Evolutionary conservation across 495 filamentous ascomycete species (phyloP).

Genomic region (Hypoxylon rickii): DNA sequence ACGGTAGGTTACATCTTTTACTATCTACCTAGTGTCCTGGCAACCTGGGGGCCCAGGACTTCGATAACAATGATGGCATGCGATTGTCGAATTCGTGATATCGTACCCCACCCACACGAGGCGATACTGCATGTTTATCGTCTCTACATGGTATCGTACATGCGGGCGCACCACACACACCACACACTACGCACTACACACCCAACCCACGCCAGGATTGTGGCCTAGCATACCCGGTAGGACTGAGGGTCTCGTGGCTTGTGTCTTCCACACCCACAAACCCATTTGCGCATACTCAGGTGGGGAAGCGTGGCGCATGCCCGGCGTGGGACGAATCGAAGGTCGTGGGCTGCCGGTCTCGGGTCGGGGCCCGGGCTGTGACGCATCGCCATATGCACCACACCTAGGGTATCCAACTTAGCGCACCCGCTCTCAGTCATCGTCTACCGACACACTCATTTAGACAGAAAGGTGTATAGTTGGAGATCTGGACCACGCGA

Average conservation of each 20-base stretch:
- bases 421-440: conserved; percentile 2
- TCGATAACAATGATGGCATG: conserved; percentile 18
- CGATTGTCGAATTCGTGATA: conserved; percentile 27
- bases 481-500: conserved; percentile 22
- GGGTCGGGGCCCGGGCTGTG: conserved; percentile 32
- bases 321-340: conserved; percentile 26
- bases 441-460: conserved; percentile 9
- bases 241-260: conserved; percentile 33
- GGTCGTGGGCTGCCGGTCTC: conserved; percentile 12
- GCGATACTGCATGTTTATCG: conserved; percentile 1
- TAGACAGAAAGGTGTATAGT: conserved; percentile 3
- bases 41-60: too few relatives aligned
- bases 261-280: conserved; percentile 23
- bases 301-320: conserved; percentile 25
- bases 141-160: neutral
- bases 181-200: conserved; percentile 4
- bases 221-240: neutral
- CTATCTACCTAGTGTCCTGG: too few relatives aligned
- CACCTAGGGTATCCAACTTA: conserved; percentile 28
- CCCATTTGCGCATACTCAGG: neutral
- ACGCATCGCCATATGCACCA: conserved; percentile 31
- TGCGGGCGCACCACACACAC: neutral
- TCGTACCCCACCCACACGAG: conserved; percentile 5
- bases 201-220: conserved; percentile 27
- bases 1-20: too few relatives aligned